Evolutionary conservation across 2,329 filamentous ascomycete genomes (phyloP).

Genomic region (Colletotrichum trifolii): DNA sequence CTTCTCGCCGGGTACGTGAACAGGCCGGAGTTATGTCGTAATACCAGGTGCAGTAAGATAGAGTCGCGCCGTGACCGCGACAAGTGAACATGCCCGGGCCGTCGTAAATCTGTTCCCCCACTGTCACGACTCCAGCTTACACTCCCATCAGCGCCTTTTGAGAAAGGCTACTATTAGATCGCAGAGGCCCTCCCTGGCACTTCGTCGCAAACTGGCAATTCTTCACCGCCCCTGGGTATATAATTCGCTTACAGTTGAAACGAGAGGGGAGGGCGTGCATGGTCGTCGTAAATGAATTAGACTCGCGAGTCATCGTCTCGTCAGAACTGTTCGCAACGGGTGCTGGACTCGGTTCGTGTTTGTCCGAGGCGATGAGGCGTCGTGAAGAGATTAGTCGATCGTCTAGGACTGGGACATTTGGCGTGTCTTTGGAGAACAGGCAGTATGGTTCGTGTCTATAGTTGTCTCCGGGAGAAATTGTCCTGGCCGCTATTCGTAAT

Average conservation of each 20-base stretch:
- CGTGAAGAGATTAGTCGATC: constrained; percentile 43
- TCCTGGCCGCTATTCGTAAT: constrained; percentile 28
- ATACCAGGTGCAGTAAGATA: constrained; percentile 30
- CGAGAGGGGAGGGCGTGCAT: constrained; percentile 46
- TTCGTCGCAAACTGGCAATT: constrained; percentile 43
- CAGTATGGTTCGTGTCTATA: constrained; percentile 45
- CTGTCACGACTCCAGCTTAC: constrained; percentile 3
- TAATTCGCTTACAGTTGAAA: constrained; percentile 50
- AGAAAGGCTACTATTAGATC: constrained; percentile 39
- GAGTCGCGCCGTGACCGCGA: constrained; percentile 10
- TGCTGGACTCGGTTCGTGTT: constrained; percentile 19
- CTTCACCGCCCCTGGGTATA: constrained; percentile 50
- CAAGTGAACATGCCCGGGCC: constrained; percentile 3
- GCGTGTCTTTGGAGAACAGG: constrained; percentile 48
- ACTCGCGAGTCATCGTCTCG: constrained; percentile 40
- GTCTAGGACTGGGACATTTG: constrained; percentile 47
- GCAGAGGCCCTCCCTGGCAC: constrained; percentile 44
- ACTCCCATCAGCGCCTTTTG: constrained; percentile 6
- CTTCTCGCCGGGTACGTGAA: constrained; percentile 18
- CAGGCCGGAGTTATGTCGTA: constrained; percentile 27
- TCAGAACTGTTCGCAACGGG: constrained; percentile 20
- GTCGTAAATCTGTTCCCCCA: constrained; percentile 8
- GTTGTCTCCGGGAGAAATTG: constrained; percentile 26
- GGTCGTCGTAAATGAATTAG: constrained; percentile 42
- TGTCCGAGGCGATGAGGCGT: constrained; percentile 38